Evolutionary conservation across 1,139 yeast species (phyloP).

Genomic region (Pichia sp.): DNA sequence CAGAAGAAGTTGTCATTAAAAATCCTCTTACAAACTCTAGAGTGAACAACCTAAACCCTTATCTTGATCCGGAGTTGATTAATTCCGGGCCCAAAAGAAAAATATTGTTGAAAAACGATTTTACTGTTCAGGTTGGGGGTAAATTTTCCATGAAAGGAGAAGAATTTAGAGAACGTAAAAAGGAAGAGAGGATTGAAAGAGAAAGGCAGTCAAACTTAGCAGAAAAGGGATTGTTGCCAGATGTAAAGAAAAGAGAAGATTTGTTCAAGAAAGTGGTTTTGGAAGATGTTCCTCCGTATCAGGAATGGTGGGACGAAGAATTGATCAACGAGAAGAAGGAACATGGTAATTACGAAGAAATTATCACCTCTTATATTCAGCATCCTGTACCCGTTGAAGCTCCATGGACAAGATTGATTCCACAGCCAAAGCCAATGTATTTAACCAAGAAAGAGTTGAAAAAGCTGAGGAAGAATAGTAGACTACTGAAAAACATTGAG

Average conservation of each 20-base stretch:
- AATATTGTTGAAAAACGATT: slow-evolving; percentile 36
- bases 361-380: slow-evolving; percentile 55
- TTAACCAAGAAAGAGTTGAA: slow-evolving; percentile 75
- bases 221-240: slow-evolving; percentile 38
- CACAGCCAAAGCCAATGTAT: slow-evolving; percentile 40
- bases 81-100: slow-evolving; percentile 24
- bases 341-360: neutral
- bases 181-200: slow-evolving; percentile 27
- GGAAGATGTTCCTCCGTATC: slow-evolving; percentile 41
- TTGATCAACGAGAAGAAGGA: slow-evolving; percentile 28
- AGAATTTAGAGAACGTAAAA: slow-evolving; percentile 35
- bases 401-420: slow-evolving; percentile 38
- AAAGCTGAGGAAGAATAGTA: slow-evolving; percentile 61
- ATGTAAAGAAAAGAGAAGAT: slow-evolving; percentile 43
- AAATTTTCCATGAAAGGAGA: slow-evolving; percentile 54
- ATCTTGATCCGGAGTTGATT: slow-evolving; percentile 35
- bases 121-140: neutral
- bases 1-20: no score
- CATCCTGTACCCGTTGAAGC: slow-evolving; percentile 70
- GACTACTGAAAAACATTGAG: slow-evolving; percentile 58
- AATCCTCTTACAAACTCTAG: neutral
- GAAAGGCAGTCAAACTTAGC: slow-evolving; percentile 7
- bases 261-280: slow-evolving; percentile 27
- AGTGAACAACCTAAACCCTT: slow-evolving; percentile 32
- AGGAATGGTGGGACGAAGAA: slow-evolving; percentile 83